Base-by-base conservation (phyloP, 768 basidiomycete species). In the Mycena olivaceomarginata region DNA sequence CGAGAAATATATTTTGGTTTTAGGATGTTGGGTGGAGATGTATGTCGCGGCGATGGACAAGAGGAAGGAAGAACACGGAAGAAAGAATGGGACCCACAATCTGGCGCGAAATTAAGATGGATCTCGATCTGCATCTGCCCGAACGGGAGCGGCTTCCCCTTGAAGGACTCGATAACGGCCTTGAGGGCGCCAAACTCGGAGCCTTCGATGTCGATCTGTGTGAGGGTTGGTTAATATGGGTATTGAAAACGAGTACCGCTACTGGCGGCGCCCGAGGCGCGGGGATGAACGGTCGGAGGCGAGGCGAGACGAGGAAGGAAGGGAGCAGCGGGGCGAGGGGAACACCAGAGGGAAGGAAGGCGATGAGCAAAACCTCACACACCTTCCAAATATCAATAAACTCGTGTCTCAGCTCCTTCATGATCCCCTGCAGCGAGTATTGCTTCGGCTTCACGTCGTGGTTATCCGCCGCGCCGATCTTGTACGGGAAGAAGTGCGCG, bases 101-200 rank as follows among this genome's bases (percentile, higher is more conserved):
- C 45, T 16, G 45, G 45, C 12, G 10, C 45, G 62, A 64, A 64
- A 43, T n/a, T n/a, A 25, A 81, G 75, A 71, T 91, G 89, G 39
- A 91, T 82, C 71, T 91, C 90, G 46, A 90, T 82, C 76, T 89
- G 83, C 51, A 90, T 83, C 72, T 90, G 90, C 46, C 89, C 90
- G 37, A 90, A 88, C 8, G 88, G 89, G 46, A 89, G 81, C 5
- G 88, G 86, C 63, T 84, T 82, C 63, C 85, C 84, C 37, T 84
- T 82, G 6, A 83, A 89, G 18, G 88, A 84, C 25, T 84, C 80
- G 22, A 91, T 77, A 75, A 91, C 84, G 57, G 86, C 82, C 0
- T 83, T 63, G 60, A 90, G 85, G 2, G 88, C 85, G 18, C 88
- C 84, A 41, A 90, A 90, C 75, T 90, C 89, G 81, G 86, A 87